Evolutionary conservation across 306 rosid genomes (phyloP).

Genomic region (Rosa persica): DNA sequence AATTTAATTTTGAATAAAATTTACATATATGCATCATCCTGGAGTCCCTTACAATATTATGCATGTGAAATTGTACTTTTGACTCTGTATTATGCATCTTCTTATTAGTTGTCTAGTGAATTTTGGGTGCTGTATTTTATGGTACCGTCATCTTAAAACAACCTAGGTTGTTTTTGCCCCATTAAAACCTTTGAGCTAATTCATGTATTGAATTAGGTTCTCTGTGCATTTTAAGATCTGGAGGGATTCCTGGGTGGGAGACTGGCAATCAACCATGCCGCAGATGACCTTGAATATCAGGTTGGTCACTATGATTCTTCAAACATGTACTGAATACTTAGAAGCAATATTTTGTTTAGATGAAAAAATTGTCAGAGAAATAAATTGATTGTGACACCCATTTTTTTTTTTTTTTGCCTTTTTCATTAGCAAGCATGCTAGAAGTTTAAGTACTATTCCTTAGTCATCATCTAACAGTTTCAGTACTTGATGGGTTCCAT

Average conservation of each 20-base stretch:
- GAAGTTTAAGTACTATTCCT: background rate
- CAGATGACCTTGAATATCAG: constrained; percentile 46
- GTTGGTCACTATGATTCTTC: constrained; percentile 13
- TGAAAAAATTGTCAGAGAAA: background rate
- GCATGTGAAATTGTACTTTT: background rate
- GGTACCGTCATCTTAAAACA: background rate
- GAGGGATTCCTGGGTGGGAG: constrained; percentile 32
- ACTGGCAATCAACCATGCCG: constrained; percentile 29
- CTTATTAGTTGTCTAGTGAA: background rate
- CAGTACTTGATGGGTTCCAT: background rate
- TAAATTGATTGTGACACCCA: background rate
- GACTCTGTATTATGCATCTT: background rate
- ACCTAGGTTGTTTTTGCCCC: background rate
- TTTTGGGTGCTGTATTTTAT: background rate
- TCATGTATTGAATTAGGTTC: constrained; percentile 30
- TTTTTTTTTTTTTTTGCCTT: too few relatives aligned
- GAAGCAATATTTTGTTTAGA: background rate
- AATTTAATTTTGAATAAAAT: background rate
- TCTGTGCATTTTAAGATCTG: constrained; percentile 38
- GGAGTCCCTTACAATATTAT: background rate
- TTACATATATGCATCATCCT: background rate
- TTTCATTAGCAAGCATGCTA: background rate
- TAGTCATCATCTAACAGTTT: background rate
- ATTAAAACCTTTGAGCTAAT: background rate
- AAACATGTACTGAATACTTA: background rate